Evolutionary conservation across 1,139 yeast species (phyloP), one percentile per base, ranked within the genome.

Genomic region (Yamadazyma dushanensis): DNA sequence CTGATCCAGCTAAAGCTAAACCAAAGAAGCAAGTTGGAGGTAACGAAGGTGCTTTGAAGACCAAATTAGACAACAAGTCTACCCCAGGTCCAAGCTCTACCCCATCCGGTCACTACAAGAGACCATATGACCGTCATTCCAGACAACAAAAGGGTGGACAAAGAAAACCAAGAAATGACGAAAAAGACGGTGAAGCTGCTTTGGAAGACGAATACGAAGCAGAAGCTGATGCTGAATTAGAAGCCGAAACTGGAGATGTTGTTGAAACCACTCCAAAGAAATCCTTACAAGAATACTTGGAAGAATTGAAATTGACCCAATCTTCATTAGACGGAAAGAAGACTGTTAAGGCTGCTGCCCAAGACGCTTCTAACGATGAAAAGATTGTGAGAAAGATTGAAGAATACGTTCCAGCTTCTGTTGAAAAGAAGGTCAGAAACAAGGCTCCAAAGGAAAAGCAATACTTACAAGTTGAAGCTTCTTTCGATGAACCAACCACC

Each of bases 11-110:
- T 53, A 82, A 76, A 70, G 90, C 95, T 53, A 84, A 75, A 72
- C 83, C 86, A 69, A 75, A 73, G 66, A 72, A 82, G 59, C 76
- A 76, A 63, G 69, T 80, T 41, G 66, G 83, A 52, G 96, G 95
- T 64, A 90, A 88, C 74, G 96, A 89, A 60, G 96, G 88, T 56
- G 96, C 95, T 47, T 70, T 82, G 66, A 84, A 77, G 70, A 80
- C 73, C 78, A 82, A 79, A 74, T 57, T 66, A 59, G 79, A 81
- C 73, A 90, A 90, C 90, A 80, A 68, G 61, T 63, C 75, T 41
- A 77, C 76, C 50, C 71, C 79, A 47, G 83, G 74, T 44, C 81
- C 87, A 61, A 66, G 76, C 32, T 44, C 71, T 31, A 70, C 76
- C 41, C 64, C 73, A 32, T 51, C 75, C 45, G 73, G 75, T 54